Evolutionary conservation across 2,329 filamentous ascomycete species (phyloP).

Genomic region (Apiospora aurea): DNA sequence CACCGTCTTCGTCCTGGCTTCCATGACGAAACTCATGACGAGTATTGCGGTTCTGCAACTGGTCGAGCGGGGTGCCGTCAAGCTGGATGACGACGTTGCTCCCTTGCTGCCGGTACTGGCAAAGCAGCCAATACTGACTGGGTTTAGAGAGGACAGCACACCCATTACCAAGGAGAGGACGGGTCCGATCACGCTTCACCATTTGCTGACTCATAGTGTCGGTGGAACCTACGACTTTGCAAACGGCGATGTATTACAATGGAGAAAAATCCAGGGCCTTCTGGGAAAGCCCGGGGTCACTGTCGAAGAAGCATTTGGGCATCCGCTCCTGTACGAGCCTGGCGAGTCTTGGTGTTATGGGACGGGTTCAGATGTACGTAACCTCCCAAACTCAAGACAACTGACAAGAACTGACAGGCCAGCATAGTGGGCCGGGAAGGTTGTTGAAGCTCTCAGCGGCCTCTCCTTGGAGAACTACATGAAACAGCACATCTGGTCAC

Average conservation of each 20-base stretch:
- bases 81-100: slow-evolving; percentile 54
- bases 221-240: slow-evolving; percentile 50
- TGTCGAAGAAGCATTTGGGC: slow-evolving; percentile 40
- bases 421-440: slow-evolving; percentile 43
- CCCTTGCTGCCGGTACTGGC: slow-evolving; percentile 52
- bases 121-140: slow-evolving; percentile 50
- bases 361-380: slow-evolving; percentile 44
- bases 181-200: slow-evolving; percentile 51
- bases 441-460: slow-evolving; percentile 41
- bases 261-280: slow-evolving; percentile 11
- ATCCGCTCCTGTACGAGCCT: slow-evolving; percentile 53
- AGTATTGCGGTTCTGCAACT: slow-evolving; percentile 54
- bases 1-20: slow-evolving; percentile 44
- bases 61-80: slow-evolving; percentile 53
- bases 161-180: slow-evolving; percentile 39
- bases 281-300: slow-evolving; percentile 16
- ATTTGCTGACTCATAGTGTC: slow-evolving; percentile 55
- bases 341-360: slow-evolving; percentile 52
- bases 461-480: slow-evolving; percentile 35
- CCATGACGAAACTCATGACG: slow-evolving; percentile 53
- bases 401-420: background rate
- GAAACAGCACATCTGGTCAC: slow-evolving; percentile 34
- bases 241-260: slow-evolving; percentile 22
- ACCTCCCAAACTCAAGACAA: background rate
- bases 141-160: slow-evolving; percentile 47